A percentile compares a stretch with the other conserved stretches of the same genome.
These are phyloP conservation scores for Umbelopsis sp. DNA, from an alignment of 192 early-diverging fungal genomes.

Conservation along the genomic window DNA sequence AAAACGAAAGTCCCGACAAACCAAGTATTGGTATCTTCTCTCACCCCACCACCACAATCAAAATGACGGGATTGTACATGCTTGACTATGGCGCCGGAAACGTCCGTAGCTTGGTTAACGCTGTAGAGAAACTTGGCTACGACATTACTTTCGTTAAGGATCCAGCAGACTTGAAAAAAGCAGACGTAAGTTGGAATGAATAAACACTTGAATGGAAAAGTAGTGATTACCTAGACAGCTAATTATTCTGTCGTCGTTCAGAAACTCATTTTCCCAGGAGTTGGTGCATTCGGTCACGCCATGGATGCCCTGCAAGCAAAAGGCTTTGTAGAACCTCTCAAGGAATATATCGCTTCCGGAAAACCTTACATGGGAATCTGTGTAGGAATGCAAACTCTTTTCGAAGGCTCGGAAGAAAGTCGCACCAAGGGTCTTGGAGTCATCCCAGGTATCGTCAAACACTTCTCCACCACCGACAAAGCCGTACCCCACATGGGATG, in stretches of 20 bases:
- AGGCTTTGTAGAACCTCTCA: conserved; percentile 81
- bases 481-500: conserved; percentile 99
- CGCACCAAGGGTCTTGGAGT: conserved; percentile 80
- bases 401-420: conserved; percentile 88
- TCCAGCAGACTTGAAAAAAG: conserved; percentile 82
- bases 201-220: not conserved
- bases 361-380: conserved; percentile 98
- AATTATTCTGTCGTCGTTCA: conserved; percentile 28
- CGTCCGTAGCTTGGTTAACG: conserved; percentile 95
- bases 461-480: conserved; percentile 73
- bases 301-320: conserved; percentile 75
- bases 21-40: not conserved
- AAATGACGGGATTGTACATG: conserved; percentile 68
- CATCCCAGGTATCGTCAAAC: conserved; percentile 68
- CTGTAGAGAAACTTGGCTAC: conserved; percentile 88
- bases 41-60: too few species aligned
- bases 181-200: conserved; percentile 71
- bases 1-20: not conserved
- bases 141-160: conserved; percentile 76
- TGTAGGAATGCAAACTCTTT: conserved; percentile 96
- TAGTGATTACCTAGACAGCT: not conserved
- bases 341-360: conserved; percentile 81
- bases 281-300: conserved; percentile 94
- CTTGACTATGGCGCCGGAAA: conserved; percentile 99
- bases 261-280: conserved; percentile 99